Conservation (phyloP, 371 early-diverging fungal genomes). For the Rhizopus sp. region DNA sequence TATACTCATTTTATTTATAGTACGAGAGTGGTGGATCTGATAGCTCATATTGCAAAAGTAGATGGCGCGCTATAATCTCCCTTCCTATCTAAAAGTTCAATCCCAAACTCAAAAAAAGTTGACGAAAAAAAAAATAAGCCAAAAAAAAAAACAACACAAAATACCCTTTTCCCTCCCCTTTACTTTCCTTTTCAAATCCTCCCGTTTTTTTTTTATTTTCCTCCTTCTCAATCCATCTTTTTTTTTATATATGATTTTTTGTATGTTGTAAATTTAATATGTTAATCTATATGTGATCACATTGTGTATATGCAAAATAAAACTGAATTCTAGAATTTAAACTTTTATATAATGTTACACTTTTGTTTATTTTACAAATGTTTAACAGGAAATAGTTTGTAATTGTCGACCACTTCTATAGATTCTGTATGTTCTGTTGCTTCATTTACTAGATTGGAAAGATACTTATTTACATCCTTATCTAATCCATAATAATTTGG, state of each 20-base stretch:
- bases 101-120: slow-evolving; percentile 11
- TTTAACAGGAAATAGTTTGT: slow-evolving; percentile 62
- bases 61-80: slow-evolving; percentile 31
- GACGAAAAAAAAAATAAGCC: slow-evolving; percentile 18
- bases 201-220: slow-evolving; percentile 4
- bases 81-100: slow-evolving; percentile 3
- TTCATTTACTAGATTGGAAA: slow-evolving; percentile 77
- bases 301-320: slow-evolving; percentile 8
- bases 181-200: slow-evolving; percentile 3
- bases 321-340: slow-evolving; percentile 3
- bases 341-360: neutral
- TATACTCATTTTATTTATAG: slow-evolving; percentile 1
- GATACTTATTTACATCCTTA: slow-evolving; percentile 73
- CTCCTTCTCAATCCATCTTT: neutral
- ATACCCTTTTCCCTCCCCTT: slow-evolving; percentile 5
- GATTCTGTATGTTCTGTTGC: slow-evolving; percentile 73
- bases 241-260: slow-evolving; percentile 12
- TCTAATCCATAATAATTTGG: slow-evolving; percentile 95
- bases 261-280: slow-evolving; percentile 25
- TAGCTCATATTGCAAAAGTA: slow-evolving; percentile 68
- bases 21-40: slow-evolving; percentile 81
- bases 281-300: slow-evolving; percentile 19
- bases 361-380: neutral
- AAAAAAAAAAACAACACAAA: slow-evolving; percentile 14
- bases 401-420: slow-evolving; percentile 63